Conservation (phyloP, 257 asterid species). For the Salvia hispanica region DNA sequence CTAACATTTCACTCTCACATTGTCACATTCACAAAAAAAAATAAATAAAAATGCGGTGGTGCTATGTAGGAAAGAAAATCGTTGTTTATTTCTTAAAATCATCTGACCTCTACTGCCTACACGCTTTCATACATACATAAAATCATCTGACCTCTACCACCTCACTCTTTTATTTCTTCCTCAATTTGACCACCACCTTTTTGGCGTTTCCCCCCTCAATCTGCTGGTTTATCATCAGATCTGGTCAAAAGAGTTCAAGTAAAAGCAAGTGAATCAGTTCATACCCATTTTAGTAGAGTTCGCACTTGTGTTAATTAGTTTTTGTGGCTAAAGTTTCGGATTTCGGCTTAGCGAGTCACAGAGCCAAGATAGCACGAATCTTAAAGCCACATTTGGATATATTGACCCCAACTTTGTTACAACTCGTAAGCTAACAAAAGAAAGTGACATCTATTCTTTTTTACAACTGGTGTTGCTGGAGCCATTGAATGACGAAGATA, state of each 20-base stretch:
- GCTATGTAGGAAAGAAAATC: background rate
- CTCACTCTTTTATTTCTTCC: slow-evolving; percentile 7
- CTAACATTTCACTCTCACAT: background rate
- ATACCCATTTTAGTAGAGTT: slow-evolving; percentile 1
- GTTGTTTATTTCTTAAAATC: background rate
- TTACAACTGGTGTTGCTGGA: slow-evolving; percentile 59
- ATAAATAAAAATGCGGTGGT: background rate
- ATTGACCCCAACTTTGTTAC: slow-evolving; percentile 59
- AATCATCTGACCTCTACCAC: slow-evolving; percentile 1
- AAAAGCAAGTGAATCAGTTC: slow-evolving; percentile 5
- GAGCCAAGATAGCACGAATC: slow-evolving; percentile 41
- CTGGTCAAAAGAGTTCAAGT: slow-evolving; percentile 1
- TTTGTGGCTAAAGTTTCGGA: slow-evolving; percentile 68
- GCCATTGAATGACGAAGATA: slow-evolving; percentile 47
- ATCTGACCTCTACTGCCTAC: slow-evolving; percentile 5
- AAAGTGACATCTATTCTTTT: slow-evolving; percentile 62
- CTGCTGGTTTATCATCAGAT: slow-evolving; percentile 18
- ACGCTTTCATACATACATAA: background rate
- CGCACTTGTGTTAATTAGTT: slow-evolving; percentile 19
- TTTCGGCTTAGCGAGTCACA: slow-evolving; percentile 57
- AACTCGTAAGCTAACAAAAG: slow-evolving; percentile 53
- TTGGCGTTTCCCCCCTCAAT: slow-evolving; percentile 4
- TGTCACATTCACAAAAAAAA: background rate
- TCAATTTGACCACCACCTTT: slow-evolving; percentile 14
- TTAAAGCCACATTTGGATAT: slow-evolving; percentile 68